Conservation (phyloP, 1,284 basidiomycete genomes). For the Grifola frondosa region DNA sequence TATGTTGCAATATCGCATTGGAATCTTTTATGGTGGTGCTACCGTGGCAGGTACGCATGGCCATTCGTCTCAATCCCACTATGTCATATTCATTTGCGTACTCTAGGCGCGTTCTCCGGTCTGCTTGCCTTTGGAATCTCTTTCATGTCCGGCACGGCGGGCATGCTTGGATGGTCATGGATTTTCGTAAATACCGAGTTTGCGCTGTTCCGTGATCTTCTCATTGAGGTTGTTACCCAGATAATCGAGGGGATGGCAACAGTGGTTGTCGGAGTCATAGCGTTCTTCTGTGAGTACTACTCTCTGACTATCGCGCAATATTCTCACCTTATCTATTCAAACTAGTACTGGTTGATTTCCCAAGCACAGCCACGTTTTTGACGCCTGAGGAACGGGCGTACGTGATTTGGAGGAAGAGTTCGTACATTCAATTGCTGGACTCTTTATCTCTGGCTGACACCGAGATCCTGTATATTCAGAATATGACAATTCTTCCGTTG, state of each 20-base stretch:
- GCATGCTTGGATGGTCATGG: conserved; percentile 46
- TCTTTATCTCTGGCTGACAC: not conserved
- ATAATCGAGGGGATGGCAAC: conserved; percentile 59
- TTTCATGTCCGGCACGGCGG: conserved; percentile 41
- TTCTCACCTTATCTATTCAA: not conserved
- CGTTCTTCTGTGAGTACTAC: conserved; percentile 42
- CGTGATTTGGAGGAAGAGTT: conserved; percentile 64
- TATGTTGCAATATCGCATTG: conserved; percentile 35
- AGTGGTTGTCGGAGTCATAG: conserved; percentile 46
- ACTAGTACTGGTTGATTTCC: conserved; percentile 58
- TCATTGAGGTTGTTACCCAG: conserved; percentile 34
- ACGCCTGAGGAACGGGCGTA: conserved; percentile 60
- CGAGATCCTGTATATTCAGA: conserved; percentile 38
- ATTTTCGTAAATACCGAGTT: conserved; percentile 50
- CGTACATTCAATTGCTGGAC: conserved; percentile 12
- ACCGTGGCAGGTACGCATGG: conserved; percentile 23
- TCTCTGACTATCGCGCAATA: not conserved
- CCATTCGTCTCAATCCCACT: not conserved
- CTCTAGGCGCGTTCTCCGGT: conserved; percentile 36
- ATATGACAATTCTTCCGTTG: conserved; percentile 64
- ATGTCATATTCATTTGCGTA: not conserved
- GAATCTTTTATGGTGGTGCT: conserved; percentile 37
- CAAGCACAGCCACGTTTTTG: conserved; percentile 54
- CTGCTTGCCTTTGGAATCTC: conserved; percentile 43
- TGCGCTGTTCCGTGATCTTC: too few species aligned